Evolutionary conservation across 441 rosid genomes (phyloP).

Genomic region (Erysimum pusillum): DNA sequence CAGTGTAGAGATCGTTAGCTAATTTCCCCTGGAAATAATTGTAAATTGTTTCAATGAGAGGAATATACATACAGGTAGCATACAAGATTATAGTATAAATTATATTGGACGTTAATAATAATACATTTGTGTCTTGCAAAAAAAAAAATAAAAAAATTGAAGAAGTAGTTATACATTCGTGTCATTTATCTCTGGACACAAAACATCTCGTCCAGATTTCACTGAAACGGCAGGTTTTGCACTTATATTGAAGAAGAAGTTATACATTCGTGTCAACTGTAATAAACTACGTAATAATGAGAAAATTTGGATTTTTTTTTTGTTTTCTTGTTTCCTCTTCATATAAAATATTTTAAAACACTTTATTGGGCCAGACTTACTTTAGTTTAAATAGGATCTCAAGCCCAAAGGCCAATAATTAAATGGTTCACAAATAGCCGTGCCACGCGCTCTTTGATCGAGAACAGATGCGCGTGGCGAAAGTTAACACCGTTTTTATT

Average conservation of each 20-base stretch:
- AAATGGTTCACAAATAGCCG: not conserved
- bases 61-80: constrained; percentile 8
- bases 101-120: not conserved
- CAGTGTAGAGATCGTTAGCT: constrained; percentile 14
- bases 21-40: constrained; percentile 34
- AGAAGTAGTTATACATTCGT: not conserved
- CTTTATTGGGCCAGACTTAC: not conserved
- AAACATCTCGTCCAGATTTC: not conserved
- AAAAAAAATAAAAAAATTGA: not conserved
- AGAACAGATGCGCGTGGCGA: constrained; percentile 20
- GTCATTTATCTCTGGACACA: constrained; percentile 4
- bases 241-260: too few relatives aligned
- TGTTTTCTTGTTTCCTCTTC: not conserved
- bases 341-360: not conserved
- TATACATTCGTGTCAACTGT: too few relatives aligned
- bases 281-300: not conserved
- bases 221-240: constrained; percentile 11
- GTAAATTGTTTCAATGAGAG: constrained; percentile 42
- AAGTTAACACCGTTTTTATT: constrained; percentile 17
- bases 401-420: constrained; percentile 15
- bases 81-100: not conserved
- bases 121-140: not conserved
- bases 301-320: not conserved
- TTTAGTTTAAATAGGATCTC: not conserved
- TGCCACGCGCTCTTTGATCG: not conserved